Evolutionary conservation across 352 stramenopile species (phyloP), one percentile per base, ranked within the genome.

Genomic region (Phytophthora megakarya): DNA sequence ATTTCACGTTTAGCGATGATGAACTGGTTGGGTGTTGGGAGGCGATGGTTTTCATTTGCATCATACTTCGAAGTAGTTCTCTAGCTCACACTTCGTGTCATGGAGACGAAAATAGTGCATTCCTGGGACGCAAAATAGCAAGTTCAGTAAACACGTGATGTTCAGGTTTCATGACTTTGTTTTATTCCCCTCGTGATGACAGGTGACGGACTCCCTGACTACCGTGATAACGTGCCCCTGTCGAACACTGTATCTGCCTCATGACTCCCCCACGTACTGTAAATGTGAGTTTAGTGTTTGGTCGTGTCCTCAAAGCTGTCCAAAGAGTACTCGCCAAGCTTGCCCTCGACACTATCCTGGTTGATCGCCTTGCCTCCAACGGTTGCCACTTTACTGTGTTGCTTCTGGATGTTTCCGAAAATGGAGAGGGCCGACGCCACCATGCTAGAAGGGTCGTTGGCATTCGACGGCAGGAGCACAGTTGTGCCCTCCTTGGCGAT

Each of bases 401-500:
- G 84, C 66, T 93, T 95, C 62, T 95, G 86, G 48, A 97, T 91
- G 58, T 92, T 95, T 59, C 63, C 75, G 58, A 94, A 97, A 73
- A 97, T 93, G 13, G 86, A 80, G 35, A 97, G 80, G 21, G 90
- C 90, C 5, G 90, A 95, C 37, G 90, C 90, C 13, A 97, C 86
- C 90, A 97, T 97, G 44, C 74, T 86, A 44, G 88, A 91, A 52
- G 88, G 85, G 37, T 97, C 90, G 62, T 86, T 90, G 39, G 73
- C 70, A 67, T 93, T 96, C 19, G 88, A 68, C 1, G 88, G 88
- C 26, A 96, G 67, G 38, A 96, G 69, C 70, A 96, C 76, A 0
- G 88, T 97, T 56, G 89, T 97, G 70, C 80, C 81, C 54, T 96
- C 90, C 75, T 97, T 96, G 21, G 90, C 90, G 47, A 97, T 85